Evolutionary conservation across 345 rosid genomes (phyloP).

Genomic region (Capsella bursapastoris): DNA sequence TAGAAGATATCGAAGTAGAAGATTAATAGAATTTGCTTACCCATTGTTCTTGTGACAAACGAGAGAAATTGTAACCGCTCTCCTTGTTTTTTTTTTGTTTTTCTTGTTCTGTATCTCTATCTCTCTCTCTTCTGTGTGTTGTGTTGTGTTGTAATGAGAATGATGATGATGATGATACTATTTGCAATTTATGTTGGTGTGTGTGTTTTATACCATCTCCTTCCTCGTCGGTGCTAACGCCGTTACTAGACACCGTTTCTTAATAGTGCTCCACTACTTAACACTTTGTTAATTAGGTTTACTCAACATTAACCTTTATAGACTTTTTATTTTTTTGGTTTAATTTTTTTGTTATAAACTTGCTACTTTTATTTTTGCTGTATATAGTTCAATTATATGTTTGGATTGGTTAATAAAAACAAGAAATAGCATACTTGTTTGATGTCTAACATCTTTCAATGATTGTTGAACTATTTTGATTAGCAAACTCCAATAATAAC

Average conservation of each 20-base stretch:
- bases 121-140: slow-evolving; percentile 28
- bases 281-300: slow-evolving; percentile 2
- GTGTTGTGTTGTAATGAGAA: slow-evolving; percentile 24
- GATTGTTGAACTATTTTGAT: slow-evolving; percentile 24
- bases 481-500: slow-evolving; percentile 4
- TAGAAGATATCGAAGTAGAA: slow-evolving; percentile 36
- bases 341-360: not conserved
- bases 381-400: not conserved
- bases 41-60: slow-evolving; percentile 56
- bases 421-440: slow-evolving; percentile 3
- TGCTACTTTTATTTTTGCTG: not conserved
- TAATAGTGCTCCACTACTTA: slow-evolving; percentile 32
- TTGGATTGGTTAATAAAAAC: slow-evolving; percentile 32
- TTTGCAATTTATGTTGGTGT: slow-evolving; percentile 42
- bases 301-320: slow-evolving; percentile 8
- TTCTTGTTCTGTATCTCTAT: slow-evolving; percentile 22
- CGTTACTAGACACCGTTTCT: slow-evolving; percentile 54
- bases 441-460: slow-evolving; percentile 15
- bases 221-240: slow-evolving; percentile 67
- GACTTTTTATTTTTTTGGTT: not conserved
- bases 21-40: slow-evolving; percentile 33
- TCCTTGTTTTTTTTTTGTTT: not conserved
- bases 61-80: slow-evolving; percentile 34
- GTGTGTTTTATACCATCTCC: slow-evolving; percentile 35
- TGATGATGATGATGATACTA: slow-evolving; percentile 24